A percentile compares a stretch with the other conserved stretches of the same genome.
phyloP scores from a whole-genome alignment of 2,329 filamentous ascomycete species.

The Grosmannia penicillata region DNA sequence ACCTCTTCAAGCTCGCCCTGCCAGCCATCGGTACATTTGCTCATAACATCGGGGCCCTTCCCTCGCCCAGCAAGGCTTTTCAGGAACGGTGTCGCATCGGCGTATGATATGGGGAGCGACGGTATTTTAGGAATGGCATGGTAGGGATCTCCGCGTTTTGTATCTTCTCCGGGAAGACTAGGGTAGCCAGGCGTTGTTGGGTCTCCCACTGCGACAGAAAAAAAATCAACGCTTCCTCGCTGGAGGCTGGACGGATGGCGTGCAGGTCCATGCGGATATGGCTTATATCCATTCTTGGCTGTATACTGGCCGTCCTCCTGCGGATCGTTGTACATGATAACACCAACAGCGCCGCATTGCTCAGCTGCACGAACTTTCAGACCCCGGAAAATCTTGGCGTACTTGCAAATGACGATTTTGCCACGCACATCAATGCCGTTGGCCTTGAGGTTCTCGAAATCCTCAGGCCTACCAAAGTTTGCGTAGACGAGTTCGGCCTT shows the following conservation, averaged over 20 bases:
- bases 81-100: slow-evolving; percentile 7
- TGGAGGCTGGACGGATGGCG: background rate
- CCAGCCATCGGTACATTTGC: background rate
- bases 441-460: background rate
- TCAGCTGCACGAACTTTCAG: background rate
- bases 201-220: slow-evolving; percentile 1
- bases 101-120: slow-evolving; percentile 7
- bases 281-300: background rate
- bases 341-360: background rate
- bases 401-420: background rate
- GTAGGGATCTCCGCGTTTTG: background rate
- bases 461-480: background rate
- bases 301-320: slow-evolving; percentile 1
- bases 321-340: slow-evolving; percentile 1
- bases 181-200: background rate
- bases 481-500: background rate
- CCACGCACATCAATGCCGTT: background rate
- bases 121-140: background rate
- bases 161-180: background rate
- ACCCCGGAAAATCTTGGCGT: background rate
- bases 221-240: slow-evolving; percentile 1
- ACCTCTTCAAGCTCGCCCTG: background rate
- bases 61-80: background rate
- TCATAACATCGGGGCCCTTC: background rate
- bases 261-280: background rate